A percentile compares a stretch with the other conserved stretches of the same genome.
Evolutionary conservation across 441 rosid genomes (phyloP).

Genomic region (Erysimum cheiri): DNA sequence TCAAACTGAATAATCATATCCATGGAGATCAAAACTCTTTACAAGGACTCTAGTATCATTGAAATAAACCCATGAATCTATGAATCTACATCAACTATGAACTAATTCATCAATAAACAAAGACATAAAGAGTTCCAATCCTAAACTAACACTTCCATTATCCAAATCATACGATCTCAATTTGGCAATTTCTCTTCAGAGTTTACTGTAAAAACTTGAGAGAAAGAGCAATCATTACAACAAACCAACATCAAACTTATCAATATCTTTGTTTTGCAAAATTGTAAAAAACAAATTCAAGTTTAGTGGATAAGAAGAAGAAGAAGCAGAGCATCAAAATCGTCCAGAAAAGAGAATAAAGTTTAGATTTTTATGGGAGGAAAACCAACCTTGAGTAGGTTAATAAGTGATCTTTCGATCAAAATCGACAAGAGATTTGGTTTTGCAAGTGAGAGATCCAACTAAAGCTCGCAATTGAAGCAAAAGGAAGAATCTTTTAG

Average conservation of each 20-base stretch:
- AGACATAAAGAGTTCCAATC: conserved; percentile 12
- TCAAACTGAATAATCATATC: conserved; percentile 6
- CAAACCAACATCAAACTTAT: conserved; percentile 1
- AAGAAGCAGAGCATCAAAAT: conserved; percentile 16
- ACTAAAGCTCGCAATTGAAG: conserved; percentile 32
- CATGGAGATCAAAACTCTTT: conserved; percentile 9
- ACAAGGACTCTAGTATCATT: neutral
- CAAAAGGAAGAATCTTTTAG: conserved; percentile 26
- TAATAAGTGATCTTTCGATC: neutral
- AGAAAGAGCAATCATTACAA: neutral
- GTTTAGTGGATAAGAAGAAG: neutral
- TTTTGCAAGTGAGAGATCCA: conserved; percentile 16
- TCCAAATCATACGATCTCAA: neutral
- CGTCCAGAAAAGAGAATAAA: neutral
- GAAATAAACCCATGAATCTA: too few species aligned
- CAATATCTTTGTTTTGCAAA: conserved; percentile 3
- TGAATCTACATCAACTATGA: neutral
- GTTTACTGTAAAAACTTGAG: neutral
- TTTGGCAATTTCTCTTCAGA: neutral
- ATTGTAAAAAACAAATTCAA: neutral
- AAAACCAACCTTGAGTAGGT: neutral
- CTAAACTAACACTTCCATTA: neutral
- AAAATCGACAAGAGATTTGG: conserved; percentile 1
- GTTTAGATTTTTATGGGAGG: neutral
- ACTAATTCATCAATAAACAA: neutral